phyloP scores from a whole-genome alignment of 352 stramenopile genomes.

The Pythium aristosporum region DNA sequence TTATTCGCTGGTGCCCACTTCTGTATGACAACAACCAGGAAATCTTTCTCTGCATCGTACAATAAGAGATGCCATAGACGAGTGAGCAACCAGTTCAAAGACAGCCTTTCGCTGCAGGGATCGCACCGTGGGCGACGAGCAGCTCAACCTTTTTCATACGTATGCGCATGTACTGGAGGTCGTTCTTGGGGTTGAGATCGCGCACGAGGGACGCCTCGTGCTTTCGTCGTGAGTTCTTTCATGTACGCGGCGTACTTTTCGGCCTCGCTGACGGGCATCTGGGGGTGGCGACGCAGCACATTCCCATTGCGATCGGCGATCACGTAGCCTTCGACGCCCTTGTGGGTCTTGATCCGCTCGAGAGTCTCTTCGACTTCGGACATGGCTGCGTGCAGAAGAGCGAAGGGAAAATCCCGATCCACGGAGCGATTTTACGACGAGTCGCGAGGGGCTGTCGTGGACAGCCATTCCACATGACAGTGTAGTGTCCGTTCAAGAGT shows the following conservation, averaged over 20 bases:
- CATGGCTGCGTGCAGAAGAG: slow-evolving; percentile 31
- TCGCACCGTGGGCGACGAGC: slow-evolving; percentile 88
- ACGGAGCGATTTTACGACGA: background rate
- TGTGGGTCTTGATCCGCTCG: slow-evolving; percentile 94
- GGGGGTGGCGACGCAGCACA: slow-evolving; percentile 87
- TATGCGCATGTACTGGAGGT: slow-evolving; percentile 93
- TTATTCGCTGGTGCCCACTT: slow-evolving; percentile 75
- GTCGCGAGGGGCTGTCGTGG: background rate
- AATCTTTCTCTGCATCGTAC: slow-evolving; percentile 78
- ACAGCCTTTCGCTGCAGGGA: background rate
- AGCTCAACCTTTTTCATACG: slow-evolving; percentile 92
- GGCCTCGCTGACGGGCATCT: slow-evolving; percentile 89
- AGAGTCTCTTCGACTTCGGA: slow-evolving; percentile 94
- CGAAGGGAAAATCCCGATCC: background rate
- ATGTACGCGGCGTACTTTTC: slow-evolving; percentile 93
- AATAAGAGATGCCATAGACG: background rate
- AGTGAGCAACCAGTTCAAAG: background rate
- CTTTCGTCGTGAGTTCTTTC: slow-evolving; percentile 89
- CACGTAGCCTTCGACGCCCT: slow-evolving; percentile 94
- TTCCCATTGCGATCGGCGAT: slow-evolving; percentile 91
- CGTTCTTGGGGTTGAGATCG: slow-evolving; percentile 95
- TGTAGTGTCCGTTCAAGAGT: too few species aligned
- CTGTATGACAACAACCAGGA: slow-evolving; percentile 94
- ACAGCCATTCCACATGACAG: too few species aligned
- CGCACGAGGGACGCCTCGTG: slow-evolving; percentile 90